Base-by-base conservation (phyloP, 1,284 basidiomycete species). In the Ceratobasidium sp. region DNA sequence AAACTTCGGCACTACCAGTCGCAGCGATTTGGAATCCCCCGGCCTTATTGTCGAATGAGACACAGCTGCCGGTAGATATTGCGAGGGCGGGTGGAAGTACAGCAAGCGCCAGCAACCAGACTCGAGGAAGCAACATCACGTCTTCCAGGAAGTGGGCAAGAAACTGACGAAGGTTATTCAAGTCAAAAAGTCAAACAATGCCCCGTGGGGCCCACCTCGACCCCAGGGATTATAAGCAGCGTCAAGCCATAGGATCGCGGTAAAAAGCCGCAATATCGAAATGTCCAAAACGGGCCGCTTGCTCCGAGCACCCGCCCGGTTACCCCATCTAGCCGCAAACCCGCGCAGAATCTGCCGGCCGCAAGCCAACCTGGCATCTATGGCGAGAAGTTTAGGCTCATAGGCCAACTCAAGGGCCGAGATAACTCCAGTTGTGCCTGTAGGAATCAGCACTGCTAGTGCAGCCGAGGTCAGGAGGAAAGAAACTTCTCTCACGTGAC, bases 1-100 rank as follows among this genome's bases (percentile, higher is more conserved):
- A 81, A 39, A 90, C 83, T 4, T 86, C 61, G 43, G 74, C 71
- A 16, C 68, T 51, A 5, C 73, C 74, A 37, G 65, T 63, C 2
- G 74, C 66, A n/a, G 76, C 77, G 48, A 78, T 58, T 13, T 75
- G 75, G 68, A 77, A 78, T 37, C 73, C 75, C 34, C 62, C 74
- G 54, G 46, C 34, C 13, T 48, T 53, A 22, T 54, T 56, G 49
- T 71, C 61, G 51, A 78, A 78, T 41, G 71, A 59, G 51, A 78
- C 75, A 61, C 74, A 76, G 16, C 53, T 62, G n/a, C 62, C 68
- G 29, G 54, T 71, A 5, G 68, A 71, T 41, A 71, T 59, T 1
- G 68, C 56, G 37, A 71, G 51, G 13, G 31, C 56, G 13, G 68
- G 68, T 13, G 29, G 37, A 14, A 71, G 41, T 29, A 41, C 48